Base-by-base conservation (phyloP, 495 filamentous ascomycete species). In the Aspergillus sclerotioniger region DNA sequence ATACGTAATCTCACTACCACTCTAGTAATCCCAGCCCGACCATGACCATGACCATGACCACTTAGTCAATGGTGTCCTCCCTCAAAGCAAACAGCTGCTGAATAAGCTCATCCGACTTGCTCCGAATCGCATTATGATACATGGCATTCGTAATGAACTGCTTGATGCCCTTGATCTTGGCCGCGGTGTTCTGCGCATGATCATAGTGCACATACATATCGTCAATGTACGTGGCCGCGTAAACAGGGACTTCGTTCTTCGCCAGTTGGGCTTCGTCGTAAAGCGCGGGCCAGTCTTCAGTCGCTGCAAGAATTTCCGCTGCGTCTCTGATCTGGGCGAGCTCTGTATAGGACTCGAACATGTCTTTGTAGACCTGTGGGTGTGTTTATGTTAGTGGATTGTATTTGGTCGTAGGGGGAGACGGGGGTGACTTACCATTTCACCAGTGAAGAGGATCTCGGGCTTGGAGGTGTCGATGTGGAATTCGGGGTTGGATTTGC, bases 131-230 rank as follows among this genome's bases (percentile, higher is more conserved):
- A 62, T 96, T 87, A 67, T 98, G 93, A 61, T 92, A 91, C 80
- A 96, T 80, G 16, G 77, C 75, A 67, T 96, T 97, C 56, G 92
- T 96, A 64, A 94, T 83, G 60, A 86, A 90, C 44, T 87, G 86
- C 74, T 92, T 91, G 62, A 82, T 87, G 0, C 86, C 87, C 67
- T 83, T 85, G 67, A 98, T 90, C 73, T 84, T 84, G 29, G 74
- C 69, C 12, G 90, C 91, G 25, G 92, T 94, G 60, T 85, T 86
- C 55, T 82, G 74, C 0, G 89, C 82, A 9, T 91, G 69, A 21
- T 86, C 86, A 60, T 81, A 89, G 60, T 93, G 86, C 31, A 98
- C 93, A 63, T 96, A 97, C 92, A 98, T 96, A 70, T 98, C 93
- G 55, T 97, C 90, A 0, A 90, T 65, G 57, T 86, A 98, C n/a